These are phyloP conservation scores for Leucocoprinus leucothites DNA, from an alignment of 768 basidiomycete genomes.

Conservation along the genomic window DNA sequence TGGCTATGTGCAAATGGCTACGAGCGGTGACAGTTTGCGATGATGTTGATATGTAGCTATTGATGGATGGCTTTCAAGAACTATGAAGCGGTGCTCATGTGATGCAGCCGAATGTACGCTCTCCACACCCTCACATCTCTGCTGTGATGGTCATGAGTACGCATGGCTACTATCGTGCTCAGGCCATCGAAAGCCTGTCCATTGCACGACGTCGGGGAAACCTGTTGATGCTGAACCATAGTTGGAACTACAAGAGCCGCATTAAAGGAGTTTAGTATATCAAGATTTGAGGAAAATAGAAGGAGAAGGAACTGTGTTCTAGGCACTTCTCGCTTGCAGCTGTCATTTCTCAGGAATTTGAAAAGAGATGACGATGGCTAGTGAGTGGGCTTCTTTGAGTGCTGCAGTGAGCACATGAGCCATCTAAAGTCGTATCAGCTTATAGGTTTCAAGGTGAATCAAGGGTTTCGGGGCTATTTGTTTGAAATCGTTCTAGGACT, in stretches of 20 bases:
- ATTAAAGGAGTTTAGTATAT: background rate
- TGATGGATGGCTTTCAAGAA: background rate
- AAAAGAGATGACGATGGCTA: background rate
- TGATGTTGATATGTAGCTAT: background rate
- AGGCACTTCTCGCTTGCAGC: background rate
- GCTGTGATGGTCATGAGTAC: too few species aligned
- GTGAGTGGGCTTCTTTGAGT: background rate
- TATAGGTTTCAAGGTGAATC: conserved; percentile 3
- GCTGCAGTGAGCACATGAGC: background rate
- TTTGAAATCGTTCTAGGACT: background rate
- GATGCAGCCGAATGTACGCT: conserved; percentile 1
- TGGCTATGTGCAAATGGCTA: background rate
- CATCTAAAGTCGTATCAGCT: background rate
- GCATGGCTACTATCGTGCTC: background rate
- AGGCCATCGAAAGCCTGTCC: too few species aligned
- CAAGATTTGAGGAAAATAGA: background rate
- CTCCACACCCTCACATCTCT: background rate
- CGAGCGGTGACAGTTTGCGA: background rate
- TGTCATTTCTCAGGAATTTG: background rate
- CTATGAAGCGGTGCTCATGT: background rate
- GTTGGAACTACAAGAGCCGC: background rate
- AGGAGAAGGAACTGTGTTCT: too few species aligned
- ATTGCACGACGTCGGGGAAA: background rate
- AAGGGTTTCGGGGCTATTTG: conserved; percentile 5
- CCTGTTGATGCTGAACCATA: background rate